phyloP scores from a whole-genome alignment of 148 eudicot genomes.

The Dianthus caryophyllus region DNA sequence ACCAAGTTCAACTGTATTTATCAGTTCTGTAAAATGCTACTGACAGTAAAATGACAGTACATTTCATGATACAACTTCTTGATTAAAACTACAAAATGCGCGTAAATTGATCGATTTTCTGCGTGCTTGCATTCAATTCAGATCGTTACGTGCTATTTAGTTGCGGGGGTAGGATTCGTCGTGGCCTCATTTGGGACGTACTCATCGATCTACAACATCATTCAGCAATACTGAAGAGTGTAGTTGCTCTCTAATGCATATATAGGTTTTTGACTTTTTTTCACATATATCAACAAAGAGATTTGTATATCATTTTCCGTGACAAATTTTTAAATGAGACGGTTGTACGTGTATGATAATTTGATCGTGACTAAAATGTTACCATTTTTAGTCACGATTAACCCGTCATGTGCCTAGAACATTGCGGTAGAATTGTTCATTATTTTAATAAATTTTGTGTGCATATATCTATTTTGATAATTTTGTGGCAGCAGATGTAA shows the following conservation, averaged over 20 bases:
- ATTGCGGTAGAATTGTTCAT: too few species aligned
- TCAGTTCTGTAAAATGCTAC: background rate
- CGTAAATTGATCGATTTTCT: background rate
- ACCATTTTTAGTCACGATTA: too few species aligned
- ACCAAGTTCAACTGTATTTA: background rate
- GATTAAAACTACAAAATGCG: background rate
- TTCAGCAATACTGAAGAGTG: slow-evolving; percentile 17
- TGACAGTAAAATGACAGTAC: background rate
- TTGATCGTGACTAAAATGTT: too few species aligned
- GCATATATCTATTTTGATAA: too few species aligned
- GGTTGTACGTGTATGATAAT: too few species aligned
- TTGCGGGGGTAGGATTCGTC: slow-evolving; percentile 32
- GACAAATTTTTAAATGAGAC: too few species aligned
- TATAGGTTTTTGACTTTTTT: background rate
- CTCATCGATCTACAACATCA: slow-evolving; percentile 46
- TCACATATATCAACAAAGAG: too few species aligned
- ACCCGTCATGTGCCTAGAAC: too few species aligned
- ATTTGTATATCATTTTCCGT: too few species aligned
- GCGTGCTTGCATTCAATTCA: slow-evolving; percentile 22
- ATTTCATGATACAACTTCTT: background rate
- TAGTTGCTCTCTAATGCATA: background rate
- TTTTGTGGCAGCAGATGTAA: too few species aligned
- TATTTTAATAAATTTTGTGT: too few species aligned
- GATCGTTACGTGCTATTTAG: slow-evolving; percentile 33
- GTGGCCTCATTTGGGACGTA: slow-evolving; percentile 54